A percentile compares a stretch with the other conserved stretches of the same genome.
phyloP scores from a whole-genome alignment of 441 rosid genomes.

The Croton laevigatus region DNA sequence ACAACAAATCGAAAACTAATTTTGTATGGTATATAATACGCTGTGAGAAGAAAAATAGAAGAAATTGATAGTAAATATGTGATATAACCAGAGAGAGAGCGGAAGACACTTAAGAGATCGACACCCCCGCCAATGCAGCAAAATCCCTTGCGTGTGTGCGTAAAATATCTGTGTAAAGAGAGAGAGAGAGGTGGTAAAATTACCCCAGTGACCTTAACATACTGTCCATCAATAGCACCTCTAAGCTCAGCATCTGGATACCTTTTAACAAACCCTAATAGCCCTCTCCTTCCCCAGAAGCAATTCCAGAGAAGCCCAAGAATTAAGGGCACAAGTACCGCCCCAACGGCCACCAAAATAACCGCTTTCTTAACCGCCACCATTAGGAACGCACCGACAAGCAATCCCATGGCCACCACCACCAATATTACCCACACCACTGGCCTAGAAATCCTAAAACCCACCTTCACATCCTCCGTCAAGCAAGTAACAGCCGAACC shows the following conservation, averaged over 20 bases:
- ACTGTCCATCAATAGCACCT: slow-evolving; percentile 85
- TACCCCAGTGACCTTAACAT: slow-evolving; percentile 94
- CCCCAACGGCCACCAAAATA: slow-evolving; percentile 65
- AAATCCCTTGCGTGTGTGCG: too few species aligned
- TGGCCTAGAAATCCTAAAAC: slow-evolving; percentile 71
- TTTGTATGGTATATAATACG: neutral
- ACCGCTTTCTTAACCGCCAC: slow-evolving; percentile 74
- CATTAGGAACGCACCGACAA: slow-evolving; percentile 64
- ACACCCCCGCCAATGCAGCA: too few species aligned
- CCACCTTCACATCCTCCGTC: slow-evolving; percentile 58
- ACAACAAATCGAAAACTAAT: neutral
- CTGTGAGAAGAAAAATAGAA: neutral
- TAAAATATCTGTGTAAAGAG: too few species aligned
- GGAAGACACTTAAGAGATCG: too few species aligned
- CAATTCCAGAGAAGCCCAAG: slow-evolving; percentile 66
- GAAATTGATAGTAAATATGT: slow-evolving; percentile 4
- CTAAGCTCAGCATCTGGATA: slow-evolving; percentile 80
- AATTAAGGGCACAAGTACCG: slow-evolving; percentile 43
- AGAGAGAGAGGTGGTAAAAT: slow-evolving; percentile 15
- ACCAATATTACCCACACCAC: slow-evolving; percentile 65
- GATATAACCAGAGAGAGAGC: neutral
- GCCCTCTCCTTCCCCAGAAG: slow-evolving; percentile 60
- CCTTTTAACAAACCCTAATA: slow-evolving; percentile 56
- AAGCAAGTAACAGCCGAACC: slow-evolving; percentile 82
- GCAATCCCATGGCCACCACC: slow-evolving; percentile 57